Evolutionary conservation across 2,329 filamentous ascomycete species (phyloP).

Genomic region (Aspergillaceae sp.): DNA sequence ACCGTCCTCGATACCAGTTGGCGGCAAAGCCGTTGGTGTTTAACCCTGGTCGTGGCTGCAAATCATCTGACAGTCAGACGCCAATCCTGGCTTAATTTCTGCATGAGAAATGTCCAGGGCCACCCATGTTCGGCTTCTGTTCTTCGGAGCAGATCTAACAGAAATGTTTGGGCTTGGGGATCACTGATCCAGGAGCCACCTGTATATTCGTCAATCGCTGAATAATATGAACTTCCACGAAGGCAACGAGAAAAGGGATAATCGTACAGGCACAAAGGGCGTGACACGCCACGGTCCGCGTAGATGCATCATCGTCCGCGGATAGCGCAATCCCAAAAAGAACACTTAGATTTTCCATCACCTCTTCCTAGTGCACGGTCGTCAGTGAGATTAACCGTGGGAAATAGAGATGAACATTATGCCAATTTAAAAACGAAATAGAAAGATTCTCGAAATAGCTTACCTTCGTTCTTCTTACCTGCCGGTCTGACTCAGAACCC

Average conservation of each 20-base stretch:
- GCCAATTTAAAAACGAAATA: not conserved
- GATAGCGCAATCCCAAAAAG: conserved; percentile 28
- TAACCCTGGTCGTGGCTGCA: not conserved
- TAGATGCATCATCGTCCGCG: conserved; percentile 24
- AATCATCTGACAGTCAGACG: conserved; percentile 1
- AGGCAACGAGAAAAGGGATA: not conserved
- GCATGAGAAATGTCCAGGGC: conserved; percentile 14
- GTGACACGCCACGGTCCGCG: conserved; percentile 27
- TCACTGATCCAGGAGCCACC: conserved; percentile 25
- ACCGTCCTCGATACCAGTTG: not conserved
- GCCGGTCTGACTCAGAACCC: conserved; percentile 7
- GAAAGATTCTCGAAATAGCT: conserved; percentile 1
- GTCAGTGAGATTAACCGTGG: not conserved
- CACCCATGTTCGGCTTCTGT: conserved; percentile 17
- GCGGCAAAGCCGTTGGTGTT: not conserved
- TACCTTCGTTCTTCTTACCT: conserved; percentile 16
- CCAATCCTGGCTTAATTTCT: conserved; percentile 14
- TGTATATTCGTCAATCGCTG: conserved; percentile 2
- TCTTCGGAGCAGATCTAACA: conserved; percentile 14
- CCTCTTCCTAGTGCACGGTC: conserved; percentile 11
- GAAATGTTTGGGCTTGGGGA: conserved; percentile 15
- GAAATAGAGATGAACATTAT: not conserved
- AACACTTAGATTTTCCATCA: conserved; percentile 20
- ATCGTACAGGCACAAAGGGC: conserved; percentile 25
- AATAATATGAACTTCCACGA: not conserved